Evolutionary conservation across 2,329 filamentous ascomycete genomes (phyloP).

Genomic region (Arthrobotrys iridis): DNA sequence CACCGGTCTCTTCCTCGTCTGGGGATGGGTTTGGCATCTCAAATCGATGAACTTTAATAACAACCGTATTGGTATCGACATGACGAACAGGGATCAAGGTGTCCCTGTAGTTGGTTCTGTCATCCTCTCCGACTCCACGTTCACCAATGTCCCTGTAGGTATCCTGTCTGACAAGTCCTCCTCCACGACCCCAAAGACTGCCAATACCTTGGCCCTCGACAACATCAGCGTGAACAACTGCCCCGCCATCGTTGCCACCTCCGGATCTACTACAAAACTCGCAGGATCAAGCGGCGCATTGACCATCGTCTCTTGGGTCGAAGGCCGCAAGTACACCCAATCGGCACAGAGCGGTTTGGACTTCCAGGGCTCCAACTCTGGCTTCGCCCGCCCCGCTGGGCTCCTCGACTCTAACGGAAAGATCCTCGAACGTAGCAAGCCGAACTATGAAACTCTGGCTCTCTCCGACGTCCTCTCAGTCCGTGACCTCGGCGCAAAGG

Average conservation of each 20-base stretch:
- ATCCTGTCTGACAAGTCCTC: conserved; percentile 77
- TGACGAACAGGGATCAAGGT: conserved; percentile 63
- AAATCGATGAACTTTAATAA: conserved; percentile 79
- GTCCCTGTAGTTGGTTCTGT: conserved; percentile 81
- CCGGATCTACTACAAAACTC: conserved; percentile 66
- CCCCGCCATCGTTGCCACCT: conserved; percentile 85
- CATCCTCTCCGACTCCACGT: conserved; percentile 79
- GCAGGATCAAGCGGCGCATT: conserved; percentile 20
- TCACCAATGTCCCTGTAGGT: conserved; percentile 78
- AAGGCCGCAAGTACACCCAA: conserved; percentile 26
- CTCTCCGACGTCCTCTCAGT: conserved; percentile 64
- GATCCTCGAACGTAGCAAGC: conserved; percentile 84
- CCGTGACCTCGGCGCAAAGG: conserved; percentile 74
- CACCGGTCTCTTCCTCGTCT: conserved; percentile 87
- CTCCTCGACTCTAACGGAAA: conserved; percentile 68
- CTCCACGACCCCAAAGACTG: conserved; percentile 69
- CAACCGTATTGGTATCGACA: conserved; percentile 79
- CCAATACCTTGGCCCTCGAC: conserved; percentile 69
- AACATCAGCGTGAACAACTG: conserved; percentile 67
- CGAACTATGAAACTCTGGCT: conserved; percentile 78
- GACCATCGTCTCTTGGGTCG: conserved; percentile 25
- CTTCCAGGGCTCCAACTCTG: conserved; percentile 16
- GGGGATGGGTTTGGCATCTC: conserved; percentile 79
- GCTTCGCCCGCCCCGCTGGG: conserved; percentile 21
- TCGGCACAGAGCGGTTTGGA: not conserved